Base-by-base conservation (phyloP, 257 asterid genomes). In the Anisodus acutangulus region DNA sequence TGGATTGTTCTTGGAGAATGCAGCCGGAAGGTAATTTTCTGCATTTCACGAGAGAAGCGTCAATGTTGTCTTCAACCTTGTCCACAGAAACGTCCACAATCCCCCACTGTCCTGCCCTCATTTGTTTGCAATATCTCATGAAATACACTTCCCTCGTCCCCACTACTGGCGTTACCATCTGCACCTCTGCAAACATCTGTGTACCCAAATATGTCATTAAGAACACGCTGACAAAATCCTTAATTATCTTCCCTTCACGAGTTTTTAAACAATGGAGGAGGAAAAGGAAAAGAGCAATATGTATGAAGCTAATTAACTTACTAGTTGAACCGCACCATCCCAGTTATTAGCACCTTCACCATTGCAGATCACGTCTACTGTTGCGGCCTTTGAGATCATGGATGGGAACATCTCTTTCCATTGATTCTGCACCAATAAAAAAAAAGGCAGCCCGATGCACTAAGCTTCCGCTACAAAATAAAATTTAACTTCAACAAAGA, bases 171-270 rank as follows among this genome's bases (percentile, higher is more conserved):
- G 97, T 94, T 79, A 94, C 90, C 94, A 94, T 92, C 85, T 96
- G 99, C 87, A 92, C 87, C 90, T 96, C 99, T 43, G 94, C 97
- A 86, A 87, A 91, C 96, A 94, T 92, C 98, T 96, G 88, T 83
- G 37, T 12, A 4, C 76, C 13, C 68, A 80, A 19, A 47, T 49
- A 22, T 9, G 43, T 35, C 68, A 58, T 81, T 62, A 81, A 19
- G 63, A 58, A 39, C 71, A 6, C 57, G 45, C 19, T 7, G 49
- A 81, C 78, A 81, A 59, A 59, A 41, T 37, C 76, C 8, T 60
- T 81, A 3, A 67, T 13, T 7, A 59, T 80, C 74, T 43, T 49
- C 12, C 55, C 9, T 49, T 9, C 12, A 49, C 55, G 9, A 49
- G 35, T 31, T 31, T 31, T 31, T 31, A 7, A 37, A 31, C 49